Percentiles rank a stretch among this genome's conserved stretches.
Evolutionary conservation across 2,329 filamentous ascomycete genomes (phyloP).

Genomic region (Pseudonectria buxi): DNA sequence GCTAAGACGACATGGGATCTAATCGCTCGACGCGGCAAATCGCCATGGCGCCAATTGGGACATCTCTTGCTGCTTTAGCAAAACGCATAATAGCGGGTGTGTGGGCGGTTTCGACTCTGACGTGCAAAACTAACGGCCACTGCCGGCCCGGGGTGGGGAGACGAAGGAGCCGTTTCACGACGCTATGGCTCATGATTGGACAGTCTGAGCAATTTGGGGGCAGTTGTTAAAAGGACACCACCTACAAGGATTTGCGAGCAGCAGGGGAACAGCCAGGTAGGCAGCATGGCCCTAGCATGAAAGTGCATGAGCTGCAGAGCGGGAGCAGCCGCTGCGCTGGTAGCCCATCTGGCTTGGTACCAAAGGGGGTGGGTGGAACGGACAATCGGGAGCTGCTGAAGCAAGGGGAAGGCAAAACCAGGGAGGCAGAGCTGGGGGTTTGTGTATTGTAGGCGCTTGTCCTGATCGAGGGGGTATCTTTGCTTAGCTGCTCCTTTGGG

Average conservation of each 20-base stretch:
- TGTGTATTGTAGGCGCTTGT: constrained; percentile 24
- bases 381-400: constrained; percentile 14
- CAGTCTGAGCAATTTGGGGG: constrained; percentile 25
- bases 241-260: constrained; percentile 24
- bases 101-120: constrained; percentile 19
- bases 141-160: constrained; percentile 20
- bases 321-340: constrained; percentile 20
- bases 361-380: constrained; percentile 12
- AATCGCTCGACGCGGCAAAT: constrained; percentile 27
- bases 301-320: constrained; percentile 16
- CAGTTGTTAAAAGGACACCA: constrained; percentile 40
- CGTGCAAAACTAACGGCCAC: constrained; percentile 21
- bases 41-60: constrained; percentile 30
- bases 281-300: constrained; percentile 17
- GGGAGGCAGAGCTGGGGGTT: constrained; percentile 10
- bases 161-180: constrained; percentile 33
- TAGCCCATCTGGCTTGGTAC: constrained; percentile 11
- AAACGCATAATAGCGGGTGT: constrained; percentile 18
- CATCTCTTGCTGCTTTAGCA: constrained; percentile 36
- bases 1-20: constrained; percentile 23
- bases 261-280: constrained; percentile 15
- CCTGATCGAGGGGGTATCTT: constrained; percentile 25
- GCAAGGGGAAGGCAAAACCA: constrained; percentile 11
- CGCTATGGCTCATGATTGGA: constrained; percentile 51
- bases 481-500: constrained; percentile 25